These are phyloP conservation scores for Butyriboletus pseudospeciosus DNA, from an alignment of 1,284 basidiomycete species.

Conservation along the genomic window DNA sequence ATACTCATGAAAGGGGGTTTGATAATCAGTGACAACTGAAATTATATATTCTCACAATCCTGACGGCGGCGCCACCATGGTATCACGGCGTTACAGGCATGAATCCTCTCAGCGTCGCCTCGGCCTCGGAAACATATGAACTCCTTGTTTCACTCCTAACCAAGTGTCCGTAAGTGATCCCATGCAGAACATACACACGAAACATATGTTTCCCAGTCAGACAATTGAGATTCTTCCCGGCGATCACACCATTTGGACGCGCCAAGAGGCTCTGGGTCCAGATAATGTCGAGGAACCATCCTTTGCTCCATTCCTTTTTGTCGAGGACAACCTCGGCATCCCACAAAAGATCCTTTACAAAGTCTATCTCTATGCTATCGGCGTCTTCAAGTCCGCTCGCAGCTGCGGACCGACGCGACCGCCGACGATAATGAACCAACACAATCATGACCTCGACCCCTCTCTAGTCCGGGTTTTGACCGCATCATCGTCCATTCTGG, in stretches of 20 bases:
- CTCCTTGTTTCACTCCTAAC: slow-evolving; percentile 22
- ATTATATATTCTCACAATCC: too few relatives aligned
- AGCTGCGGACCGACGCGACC: neutral
- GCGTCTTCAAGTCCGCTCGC: slow-evolving; percentile 32
- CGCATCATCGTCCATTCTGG: slow-evolving; percentile 43
- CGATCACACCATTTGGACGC: slow-evolving; percentile 18
- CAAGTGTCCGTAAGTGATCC: slow-evolving; percentile 24
- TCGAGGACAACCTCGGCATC: slow-evolving; percentile 60
- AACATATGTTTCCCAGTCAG: slow-evolving; percentile 12
- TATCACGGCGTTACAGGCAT: neutral
- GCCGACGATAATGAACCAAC: neutral
- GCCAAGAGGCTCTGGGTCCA: neutral
- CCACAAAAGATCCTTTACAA: slow-evolving; percentile 53
- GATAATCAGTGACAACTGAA: too few relatives aligned
- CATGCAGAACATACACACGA: neutral
- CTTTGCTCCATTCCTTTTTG: slow-evolving; percentile 47
- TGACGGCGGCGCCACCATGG: too few relatives aligned
- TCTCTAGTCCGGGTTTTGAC: slow-evolving; percentile 14
- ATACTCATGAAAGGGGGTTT: too few relatives aligned
- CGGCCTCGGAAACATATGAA: slow-evolving; percentile 15
- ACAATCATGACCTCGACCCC: neutral
- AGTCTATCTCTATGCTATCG: slow-evolving; percentile 46
- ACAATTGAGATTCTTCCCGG: slow-evolving; percentile 30
- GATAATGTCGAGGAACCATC: slow-evolving; percentile 1
- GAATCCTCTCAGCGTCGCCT: neutral